Evolutionary conservation across 495 filamentous ascomycete genomes (phyloP).

Genomic region (Aspergillus homomorphus): DNA sequence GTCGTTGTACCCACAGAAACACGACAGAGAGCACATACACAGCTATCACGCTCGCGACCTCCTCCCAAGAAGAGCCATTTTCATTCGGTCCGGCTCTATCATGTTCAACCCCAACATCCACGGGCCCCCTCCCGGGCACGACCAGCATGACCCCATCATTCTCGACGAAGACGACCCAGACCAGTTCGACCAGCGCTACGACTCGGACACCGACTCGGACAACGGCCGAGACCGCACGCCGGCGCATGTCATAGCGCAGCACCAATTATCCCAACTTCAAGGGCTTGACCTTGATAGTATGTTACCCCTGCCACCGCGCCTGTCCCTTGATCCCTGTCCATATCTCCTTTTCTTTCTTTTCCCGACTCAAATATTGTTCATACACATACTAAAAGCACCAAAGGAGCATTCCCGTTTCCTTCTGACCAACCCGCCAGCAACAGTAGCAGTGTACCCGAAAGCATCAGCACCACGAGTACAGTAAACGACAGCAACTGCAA

Average conservation of each 20-base stretch:
- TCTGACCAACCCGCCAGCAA: background rate
- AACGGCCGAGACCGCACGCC: background rate
- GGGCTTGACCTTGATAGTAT: background rate
- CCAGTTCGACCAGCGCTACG: constrained; percentile 4
- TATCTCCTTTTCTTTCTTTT: too few relatives aligned
- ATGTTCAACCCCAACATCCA: constrained; percentile 10
- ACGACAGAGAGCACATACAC: too few relatives aligned
- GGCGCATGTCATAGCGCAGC: background rate
- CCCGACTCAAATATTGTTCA: too few relatives aligned
- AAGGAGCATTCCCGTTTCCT: too few relatives aligned
- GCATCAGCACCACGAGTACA: constrained; percentile 9
- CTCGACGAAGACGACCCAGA: constrained; percentile 21
- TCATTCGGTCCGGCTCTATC: background rate
- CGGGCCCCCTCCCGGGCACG: constrained; percentile 6
- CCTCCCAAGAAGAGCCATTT: too few relatives aligned
- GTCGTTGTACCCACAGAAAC: too few relatives aligned
- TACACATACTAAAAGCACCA: too few relatives aligned
- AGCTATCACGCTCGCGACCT: too few relatives aligned
- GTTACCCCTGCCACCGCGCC: too few relatives aligned
- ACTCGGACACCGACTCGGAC: background rate
- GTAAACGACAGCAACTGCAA: constrained; percentile 2
- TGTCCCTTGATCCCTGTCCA: too few relatives aligned
- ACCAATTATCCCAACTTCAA: background rate
- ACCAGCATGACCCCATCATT: constrained; percentile 12
- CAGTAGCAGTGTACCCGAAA: constrained; percentile 18